phyloP scores from a whole-genome alignment of 179 eudicot species.

The Actinidia arguta region DNA sequence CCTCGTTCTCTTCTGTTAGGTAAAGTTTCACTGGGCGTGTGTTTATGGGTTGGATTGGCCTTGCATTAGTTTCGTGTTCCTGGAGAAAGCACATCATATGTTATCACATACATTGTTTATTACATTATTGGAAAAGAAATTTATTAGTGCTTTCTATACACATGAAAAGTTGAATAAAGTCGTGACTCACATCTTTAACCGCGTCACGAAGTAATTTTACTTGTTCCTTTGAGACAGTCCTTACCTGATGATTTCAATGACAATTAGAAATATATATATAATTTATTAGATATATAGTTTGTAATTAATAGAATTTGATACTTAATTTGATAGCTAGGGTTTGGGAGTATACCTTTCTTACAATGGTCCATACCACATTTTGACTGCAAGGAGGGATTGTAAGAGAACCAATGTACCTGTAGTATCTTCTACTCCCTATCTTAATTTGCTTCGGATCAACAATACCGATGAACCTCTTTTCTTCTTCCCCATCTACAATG shows the following conservation, averaged over 20 bases:
- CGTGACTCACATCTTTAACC: conserved; percentile 69
- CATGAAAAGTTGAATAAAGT: no score
- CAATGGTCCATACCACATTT: conserved; percentile 42
- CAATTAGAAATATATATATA: not conserved
- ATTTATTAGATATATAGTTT: no score
- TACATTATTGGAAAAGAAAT: not conserved
- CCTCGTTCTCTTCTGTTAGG: no score
- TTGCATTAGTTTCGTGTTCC: conserved; percentile 48
- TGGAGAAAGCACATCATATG: conserved; percentile 11
- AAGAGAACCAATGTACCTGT: conserved; percentile 52
- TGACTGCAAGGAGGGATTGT: conserved; percentile 49
- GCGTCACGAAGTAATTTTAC: conserved; percentile 52
- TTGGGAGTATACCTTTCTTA: conserved; percentile 29
- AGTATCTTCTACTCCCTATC: conserved; percentile 38
- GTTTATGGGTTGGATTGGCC: conserved; percentile 52
- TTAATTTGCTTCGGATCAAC: conserved; percentile 35
- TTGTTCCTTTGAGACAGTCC: conserved; percentile 61
- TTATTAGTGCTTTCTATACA: no score
- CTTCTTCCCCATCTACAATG: conserved; percentile 15
- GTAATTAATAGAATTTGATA: not conserved
- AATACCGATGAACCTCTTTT: conserved; percentile 28
- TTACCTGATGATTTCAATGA: conserved; percentile 38
- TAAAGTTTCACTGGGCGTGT: conserved; percentile 41
- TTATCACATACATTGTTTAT: not conserved
- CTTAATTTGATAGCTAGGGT: not conserved